Conservation (phyloP, 2,329 filamentous ascomycete genomes). For the Uncinocarpus reesii region DNA sequence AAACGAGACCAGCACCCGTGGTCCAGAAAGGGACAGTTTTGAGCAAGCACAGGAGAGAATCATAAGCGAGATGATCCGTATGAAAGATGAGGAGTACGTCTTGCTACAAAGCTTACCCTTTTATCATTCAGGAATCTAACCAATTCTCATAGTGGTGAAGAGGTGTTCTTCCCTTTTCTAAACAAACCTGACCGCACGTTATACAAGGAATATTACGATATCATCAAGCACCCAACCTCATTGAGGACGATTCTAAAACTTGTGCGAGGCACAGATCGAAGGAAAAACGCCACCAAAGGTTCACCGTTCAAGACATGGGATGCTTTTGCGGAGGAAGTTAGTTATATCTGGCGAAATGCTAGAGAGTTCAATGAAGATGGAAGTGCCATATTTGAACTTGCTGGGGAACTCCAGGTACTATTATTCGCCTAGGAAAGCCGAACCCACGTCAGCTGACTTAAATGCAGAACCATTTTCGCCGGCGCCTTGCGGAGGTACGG, state of each 20-base stretch:
- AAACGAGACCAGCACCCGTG: neutral
- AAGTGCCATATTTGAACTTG: slow-evolving; percentile 69
- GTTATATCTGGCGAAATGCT: slow-evolving; percentile 77
- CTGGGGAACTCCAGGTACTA: slow-evolving; percentile 65
- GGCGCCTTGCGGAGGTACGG: slow-evolving; percentile 61
- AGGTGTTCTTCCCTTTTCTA: slow-evolving; percentile 64
- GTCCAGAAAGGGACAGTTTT: slow-evolving; percentile 64
- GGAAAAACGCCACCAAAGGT: slow-evolving; percentile 48
- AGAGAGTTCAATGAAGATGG: slow-evolving; percentile 85
- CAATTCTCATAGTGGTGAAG: slow-evolving; percentile 44
- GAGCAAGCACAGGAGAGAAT: slow-evolving; percentile 82
- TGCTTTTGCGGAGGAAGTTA: slow-evolving; percentile 67
- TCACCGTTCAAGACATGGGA: slow-evolving; percentile 76
- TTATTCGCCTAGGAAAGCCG: no score
- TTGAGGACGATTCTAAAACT: slow-evolving; percentile 67
- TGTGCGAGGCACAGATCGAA: slow-evolving; percentile 61
- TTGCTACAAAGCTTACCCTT: slow-evolving; percentile 14
- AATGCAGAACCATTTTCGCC: slow-evolving; percentile 55
- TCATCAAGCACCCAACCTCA: slow-evolving; percentile 72
- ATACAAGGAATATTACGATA: slow-evolving; percentile 69
- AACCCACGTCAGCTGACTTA: neutral
- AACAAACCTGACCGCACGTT: slow-evolving; percentile 64
- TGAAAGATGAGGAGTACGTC: slow-evolving; percentile 56
- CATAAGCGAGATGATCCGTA: slow-evolving; percentile 58
- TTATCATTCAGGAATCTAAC: slow-evolving; percentile 16